Base-by-base conservation (phyloP, 2,329 filamentous ascomycete species). In the Juglanconis oblonga region DNA sequence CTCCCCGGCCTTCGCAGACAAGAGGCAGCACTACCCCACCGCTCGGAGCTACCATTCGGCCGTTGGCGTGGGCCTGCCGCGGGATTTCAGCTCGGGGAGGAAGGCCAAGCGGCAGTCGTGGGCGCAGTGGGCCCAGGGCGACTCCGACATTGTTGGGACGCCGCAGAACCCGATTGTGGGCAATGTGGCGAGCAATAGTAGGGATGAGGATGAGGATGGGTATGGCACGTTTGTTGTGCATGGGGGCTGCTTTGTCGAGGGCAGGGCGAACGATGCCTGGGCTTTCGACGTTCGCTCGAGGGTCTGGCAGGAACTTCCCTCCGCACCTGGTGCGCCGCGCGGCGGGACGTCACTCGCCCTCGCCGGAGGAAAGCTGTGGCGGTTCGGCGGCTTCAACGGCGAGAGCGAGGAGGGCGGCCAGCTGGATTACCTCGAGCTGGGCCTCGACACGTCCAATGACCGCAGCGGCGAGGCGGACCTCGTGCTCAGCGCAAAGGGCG, bases 351-450 rank as follows among this genome's bases (percentile, higher is more conserved):
- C 85, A 4, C 85, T 96, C 32, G 84, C 87, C 1, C 81, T 87
- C 55, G 81, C 80, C 49, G 80, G 82, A 57, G 84, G 84, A 31
- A 82, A 85, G 31, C 72, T 96, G 6, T 96, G 88, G 74, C 83
- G 91, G 33, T 93, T 92, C 77, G 90, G 91, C 63, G 92, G 92
- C 0, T 94, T 88, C 67, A 89, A 94, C 71, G 91, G 89, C 0
- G 77, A 80, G 49, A 76, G 69, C 0, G 89, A 93, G 68, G 78
- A 90, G 52, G 91, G 91, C 14, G 91, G 89, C 0, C 80, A 81
- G 61, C 69, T 96, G 11, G 91, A 96, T 68, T 81, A 89, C 60
- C 70, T 88, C 17, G 79, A 82, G 57, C 77, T 88, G 9, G 79
- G 74, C 17, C 73, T 87, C n/a, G 82, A 84, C 66, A 76, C 76